Evolutionary conservation across 2,329 filamentous ascomycete genomes (phyloP).

Genomic region (Ascocoryne sarcoides): DNA sequence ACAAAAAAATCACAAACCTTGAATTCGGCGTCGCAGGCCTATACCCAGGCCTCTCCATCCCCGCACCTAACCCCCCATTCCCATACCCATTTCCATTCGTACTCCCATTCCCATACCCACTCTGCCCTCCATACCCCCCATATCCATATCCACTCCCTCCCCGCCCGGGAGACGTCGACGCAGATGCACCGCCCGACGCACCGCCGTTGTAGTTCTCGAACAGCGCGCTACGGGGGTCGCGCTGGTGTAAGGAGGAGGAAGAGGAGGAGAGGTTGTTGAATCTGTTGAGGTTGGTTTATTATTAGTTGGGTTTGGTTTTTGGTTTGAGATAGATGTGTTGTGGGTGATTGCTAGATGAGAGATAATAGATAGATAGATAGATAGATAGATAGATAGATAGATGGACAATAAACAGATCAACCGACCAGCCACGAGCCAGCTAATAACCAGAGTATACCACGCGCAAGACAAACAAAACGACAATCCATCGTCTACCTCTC

Average conservation of each 20-base stretch:
- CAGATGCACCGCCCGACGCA: constrained; percentile 33
- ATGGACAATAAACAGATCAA: no score
- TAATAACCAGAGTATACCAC: no score
- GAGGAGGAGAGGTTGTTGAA: constrained; percentile 59
- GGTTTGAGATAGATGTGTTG: no score
- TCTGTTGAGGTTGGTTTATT: constrained; percentile 34
- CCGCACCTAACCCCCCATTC: constrained; percentile 20
- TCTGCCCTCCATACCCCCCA: constrained; percentile 12
- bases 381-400: no score
- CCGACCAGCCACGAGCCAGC: no score
- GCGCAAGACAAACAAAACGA: no score
- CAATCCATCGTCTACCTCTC: no score
- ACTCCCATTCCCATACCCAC: constrained; percentile 45
- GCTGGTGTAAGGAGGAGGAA: constrained; percentile 67
- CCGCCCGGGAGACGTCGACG: constrained; percentile 27
- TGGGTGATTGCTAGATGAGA: no score
- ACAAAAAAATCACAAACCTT: constrained; percentile 37
- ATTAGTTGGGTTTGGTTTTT: no score
- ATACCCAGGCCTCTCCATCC: constrained; percentile 35
- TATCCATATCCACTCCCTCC: constrained; percentile 16
- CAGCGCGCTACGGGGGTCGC: constrained; percentile 62
- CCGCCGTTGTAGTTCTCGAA: constrained; percentile 65
- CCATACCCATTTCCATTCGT: constrained; percentile 26
- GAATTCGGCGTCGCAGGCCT: constrained; percentile 64
- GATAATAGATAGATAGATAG: neutral